Evolutionary conservation across 2,329 filamentous ascomycete species (phyloP).

Genomic region (Helicocarpus griseus): DNA sequence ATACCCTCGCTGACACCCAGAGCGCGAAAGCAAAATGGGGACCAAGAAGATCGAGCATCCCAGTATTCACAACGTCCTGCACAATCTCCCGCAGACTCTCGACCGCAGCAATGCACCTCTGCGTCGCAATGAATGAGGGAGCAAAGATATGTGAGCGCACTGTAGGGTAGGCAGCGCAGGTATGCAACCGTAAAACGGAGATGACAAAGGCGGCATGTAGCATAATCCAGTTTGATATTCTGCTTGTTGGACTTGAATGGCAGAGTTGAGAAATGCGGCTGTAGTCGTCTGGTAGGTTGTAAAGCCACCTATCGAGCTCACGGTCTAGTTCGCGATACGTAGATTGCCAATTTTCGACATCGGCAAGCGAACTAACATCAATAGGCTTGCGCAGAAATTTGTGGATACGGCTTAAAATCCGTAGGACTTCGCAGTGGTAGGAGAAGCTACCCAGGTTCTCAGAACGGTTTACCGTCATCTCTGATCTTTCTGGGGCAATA

Average conservation of each 20-base stretch:
- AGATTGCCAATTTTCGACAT: conserved; percentile 34
- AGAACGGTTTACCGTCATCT: conserved; percentile 24
- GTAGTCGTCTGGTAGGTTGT: conserved; percentile 37
- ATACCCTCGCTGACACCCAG: conserved; percentile 35
- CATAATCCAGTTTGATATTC: conserved; percentile 8
- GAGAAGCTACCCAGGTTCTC: conserved; percentile 40
- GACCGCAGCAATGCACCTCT: conserved; percentile 36
- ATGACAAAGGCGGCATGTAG: conserved; percentile 39
- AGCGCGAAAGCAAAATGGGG: conserved; percentile 39
- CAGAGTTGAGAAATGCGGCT: conserved; percentile 38
- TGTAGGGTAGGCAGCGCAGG: conserved; percentile 36
- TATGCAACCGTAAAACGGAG: conserved; percentile 37
- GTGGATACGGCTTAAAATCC: conserved; percentile 36
- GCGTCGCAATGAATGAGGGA: conserved; percentile 38
- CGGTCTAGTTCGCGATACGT: conserved; percentile 33
- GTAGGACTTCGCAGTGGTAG: conserved; percentile 38
- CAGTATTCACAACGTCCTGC: conserved; percentile 36
- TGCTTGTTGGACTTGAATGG: conserved; percentile 17
- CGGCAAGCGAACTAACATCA: conserved; percentile 30
- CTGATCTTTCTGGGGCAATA: conserved; percentile 16
- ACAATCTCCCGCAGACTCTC: conserved; percentile 37
- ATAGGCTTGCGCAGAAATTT: conserved; percentile 34
- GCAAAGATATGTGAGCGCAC: conserved; percentile 34
- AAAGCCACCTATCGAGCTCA: conserved; percentile 34
- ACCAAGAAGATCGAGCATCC: conserved; percentile 34